A percentile compares a stretch with the other conserved stretches of the same genome.
Conservation (phyloP, 345 rosid genomes). For the Aquilaria sinensis region DNA sequence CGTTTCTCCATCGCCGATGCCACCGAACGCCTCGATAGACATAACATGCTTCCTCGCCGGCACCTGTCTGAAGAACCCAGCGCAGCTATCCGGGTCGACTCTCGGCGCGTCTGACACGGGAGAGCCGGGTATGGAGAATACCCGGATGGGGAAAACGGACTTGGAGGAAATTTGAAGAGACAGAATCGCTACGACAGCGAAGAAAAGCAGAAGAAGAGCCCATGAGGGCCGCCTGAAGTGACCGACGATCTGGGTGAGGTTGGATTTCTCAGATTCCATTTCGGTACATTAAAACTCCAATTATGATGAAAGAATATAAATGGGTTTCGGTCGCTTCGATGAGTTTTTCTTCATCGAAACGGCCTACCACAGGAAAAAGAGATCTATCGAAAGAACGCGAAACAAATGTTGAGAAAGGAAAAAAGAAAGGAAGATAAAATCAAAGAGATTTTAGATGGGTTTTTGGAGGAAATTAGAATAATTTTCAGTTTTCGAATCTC, state of each 20-base stretch:
- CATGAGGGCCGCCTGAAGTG: constrained; percentile 35
- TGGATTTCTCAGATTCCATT: constrained; percentile 48
- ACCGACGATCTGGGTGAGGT: constrained; percentile 11
- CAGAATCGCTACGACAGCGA: constrained; percentile 43
- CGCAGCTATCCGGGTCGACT: constrained; percentile 28
- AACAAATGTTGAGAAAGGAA: background rate
- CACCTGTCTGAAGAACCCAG: constrained; percentile 19
- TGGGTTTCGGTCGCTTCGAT: background rate
- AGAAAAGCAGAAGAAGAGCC: constrained; percentile 42
- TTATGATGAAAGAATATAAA: background rate
- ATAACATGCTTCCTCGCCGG: constrained; percentile 45
- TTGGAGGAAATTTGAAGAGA: constrained; percentile 56
- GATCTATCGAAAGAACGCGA: background rate
- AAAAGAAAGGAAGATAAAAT: too few relatives aligned
- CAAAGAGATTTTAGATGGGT: background rate
- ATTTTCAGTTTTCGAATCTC: too few relatives aligned
- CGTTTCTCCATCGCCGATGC: constrained; percentile 77
- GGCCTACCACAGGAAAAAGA: background rate
- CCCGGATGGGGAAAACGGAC: constrained; percentile 28
- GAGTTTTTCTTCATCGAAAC: background rate
- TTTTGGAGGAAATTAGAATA: background rate
- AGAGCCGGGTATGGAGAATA: constrained; percentile 17
- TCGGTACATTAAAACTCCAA: background rate
- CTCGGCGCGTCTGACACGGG: background rate
- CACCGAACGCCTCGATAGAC: constrained; percentile 83